A percentile compares a stretch with the other conserved stretches of the same genome.
These are phyloP conservation scores for Elaphomyces granulatus DNA, from an alignment of 495 filamentous ascomycete genomes.

Conservation along the genomic window DNA sequence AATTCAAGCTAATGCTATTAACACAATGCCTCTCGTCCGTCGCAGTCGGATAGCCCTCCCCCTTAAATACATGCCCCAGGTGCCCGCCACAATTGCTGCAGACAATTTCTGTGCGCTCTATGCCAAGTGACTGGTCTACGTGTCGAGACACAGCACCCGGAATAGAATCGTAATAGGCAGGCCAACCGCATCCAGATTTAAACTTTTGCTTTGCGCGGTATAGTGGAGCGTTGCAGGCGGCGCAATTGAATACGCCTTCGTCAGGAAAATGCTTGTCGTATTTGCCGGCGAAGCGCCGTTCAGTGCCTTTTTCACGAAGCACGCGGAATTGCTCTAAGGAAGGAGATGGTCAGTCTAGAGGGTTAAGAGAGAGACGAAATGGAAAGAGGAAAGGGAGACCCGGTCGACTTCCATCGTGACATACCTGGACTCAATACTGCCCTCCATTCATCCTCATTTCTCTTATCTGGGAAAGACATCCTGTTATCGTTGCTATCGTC, in stretches of 20 bases:
- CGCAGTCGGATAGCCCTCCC: slow-evolving; percentile 77
- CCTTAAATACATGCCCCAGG: slow-evolving; percentile 94
- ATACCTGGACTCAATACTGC: slow-evolving; percentile 64
- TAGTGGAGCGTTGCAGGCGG: slow-evolving; percentile 71
- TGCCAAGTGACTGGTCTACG: slow-evolving; percentile 62
- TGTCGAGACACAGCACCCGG: slow-evolving; percentile 77
- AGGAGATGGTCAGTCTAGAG: slow-evolving; percentile 2
- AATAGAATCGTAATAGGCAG: slow-evolving; percentile 88
- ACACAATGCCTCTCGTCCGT: slow-evolving; percentile 97
- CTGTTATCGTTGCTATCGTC: slow-evolving; percentile 34
- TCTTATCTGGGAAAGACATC: slow-evolving; percentile 71
- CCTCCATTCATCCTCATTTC: slow-evolving; percentile 73
- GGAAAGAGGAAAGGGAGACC: slow-evolving; percentile 5
- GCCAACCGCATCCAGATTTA: slow-evolving; percentile 93
- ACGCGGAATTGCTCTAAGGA: slow-evolving; percentile 79
- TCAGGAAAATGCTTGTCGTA: slow-evolving; percentile 75
- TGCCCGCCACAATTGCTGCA: slow-evolving; percentile 92
- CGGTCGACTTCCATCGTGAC: too few relatives aligned
- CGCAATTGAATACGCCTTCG: slow-evolving; percentile 68
- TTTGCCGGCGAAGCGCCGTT: slow-evolving; percentile 60
- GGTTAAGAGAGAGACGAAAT: background rate
- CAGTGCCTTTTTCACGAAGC: slow-evolving; percentile 82
- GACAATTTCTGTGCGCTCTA: slow-evolving; percentile 82
- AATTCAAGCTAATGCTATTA: slow-evolving; percentile 84
- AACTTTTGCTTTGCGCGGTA: slow-evolving; percentile 90